A percentile compares a stretch with the other conserved stretches of the same genome.
These are phyloP conservation scores for Ceratocystis ficicola DNA, from an alignment of 2,329 filamentous ascomycete species.

Conservation along the genomic window DNA sequence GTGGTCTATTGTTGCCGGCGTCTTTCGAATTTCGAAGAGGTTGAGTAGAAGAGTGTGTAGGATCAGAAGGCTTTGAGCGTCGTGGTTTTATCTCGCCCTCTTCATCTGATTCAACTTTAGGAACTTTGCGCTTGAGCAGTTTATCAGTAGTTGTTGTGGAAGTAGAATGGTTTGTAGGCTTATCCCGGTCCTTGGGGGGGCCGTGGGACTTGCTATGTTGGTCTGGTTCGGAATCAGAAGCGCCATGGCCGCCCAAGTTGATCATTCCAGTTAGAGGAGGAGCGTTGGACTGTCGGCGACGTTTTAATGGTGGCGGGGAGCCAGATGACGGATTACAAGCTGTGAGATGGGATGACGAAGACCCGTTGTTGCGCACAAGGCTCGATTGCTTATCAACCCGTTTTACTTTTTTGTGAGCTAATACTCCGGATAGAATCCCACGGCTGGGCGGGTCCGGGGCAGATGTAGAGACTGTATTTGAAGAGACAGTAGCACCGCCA, in stretches of 20 bases:
- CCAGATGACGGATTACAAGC: background rate
- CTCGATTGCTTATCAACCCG: slow-evolving; percentile 8
- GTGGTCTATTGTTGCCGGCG: slow-evolving; percentile 13
- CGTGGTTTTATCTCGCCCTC: slow-evolving; percentile 43
- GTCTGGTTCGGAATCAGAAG: slow-evolving; percentile 45
- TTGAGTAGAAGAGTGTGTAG: slow-evolving; percentile 22
- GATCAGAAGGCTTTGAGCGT: slow-evolving; percentile 34
- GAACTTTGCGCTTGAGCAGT: slow-evolving; percentile 41
- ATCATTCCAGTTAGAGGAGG: background rate
- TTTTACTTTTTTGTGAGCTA: slow-evolving; percentile 20
- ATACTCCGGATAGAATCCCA: slow-evolving; percentile 13
- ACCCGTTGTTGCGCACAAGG: slow-evolving; percentile 3
- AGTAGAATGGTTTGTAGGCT: slow-evolving; percentile 27
- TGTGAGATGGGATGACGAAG: background rate
- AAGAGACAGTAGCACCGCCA: background rate
- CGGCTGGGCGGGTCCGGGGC: slow-evolving; percentile 3
- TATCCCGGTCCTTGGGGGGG: slow-evolving; percentile 39
- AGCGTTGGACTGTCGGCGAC: slow-evolving; percentile 17
- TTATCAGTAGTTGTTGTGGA: slow-evolving; percentile 11
- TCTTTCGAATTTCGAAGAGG: slow-evolving; percentile 11
- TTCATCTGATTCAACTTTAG: slow-evolving; percentile 45
- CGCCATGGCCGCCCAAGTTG: slow-evolving; percentile 29
- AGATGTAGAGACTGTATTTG: slow-evolving; percentile 11
- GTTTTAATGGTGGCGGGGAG: slow-evolving; percentile 18
- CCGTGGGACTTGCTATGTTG: slow-evolving; percentile 37